Conservation (phyloP, 495 filamentous ascomycete genomes). For the Lentithecium fluviatile region DNA sequence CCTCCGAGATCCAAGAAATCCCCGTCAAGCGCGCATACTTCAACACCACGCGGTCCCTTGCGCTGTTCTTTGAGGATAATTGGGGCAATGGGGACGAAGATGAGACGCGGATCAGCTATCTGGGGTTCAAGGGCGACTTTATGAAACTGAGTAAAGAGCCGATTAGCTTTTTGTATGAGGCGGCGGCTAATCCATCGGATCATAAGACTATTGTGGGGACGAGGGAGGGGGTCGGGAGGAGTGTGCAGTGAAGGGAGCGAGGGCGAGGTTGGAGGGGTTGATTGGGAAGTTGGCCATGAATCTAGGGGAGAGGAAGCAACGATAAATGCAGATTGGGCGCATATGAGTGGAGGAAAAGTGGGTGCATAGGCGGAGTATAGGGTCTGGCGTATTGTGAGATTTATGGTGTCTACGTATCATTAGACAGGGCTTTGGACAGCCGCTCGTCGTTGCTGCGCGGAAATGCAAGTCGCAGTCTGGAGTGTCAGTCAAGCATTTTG, state of each 20-base stretch:
- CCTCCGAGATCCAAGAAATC: conserved; percentile 78
- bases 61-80: conserved; percentile 81
- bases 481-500: neutral
- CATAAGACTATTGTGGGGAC: conserved; percentile 55
- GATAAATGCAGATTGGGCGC: too few species aligned
- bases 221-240: conserved; percentile 45
- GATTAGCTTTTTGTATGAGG: conserved; percentile 84
- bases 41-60: conserved; percentile 71
- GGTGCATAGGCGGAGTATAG: neutral
- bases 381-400: neutral
- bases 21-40: conserved; percentile 84
- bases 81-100: conserved; percentile 63
- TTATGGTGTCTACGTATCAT: neutral
- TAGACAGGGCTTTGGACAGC: neutral
- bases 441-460: neutral
- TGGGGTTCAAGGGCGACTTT: conserved; percentile 93
- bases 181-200: conserved; percentile 85
- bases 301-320: too few species aligned
- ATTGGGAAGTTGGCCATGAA: conserved; percentile 3
- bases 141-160: conserved; percentile 82
- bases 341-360: too few species aligned
- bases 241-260: conserved; percentile 22
- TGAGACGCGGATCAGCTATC: conserved; percentile 72
- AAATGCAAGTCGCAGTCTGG: neutral
- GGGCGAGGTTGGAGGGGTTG: neutral